Percentiles rank a stretch among this genome's conserved stretches.
These are phyloP conservation scores for Hibiscus syriacus DNA, from an alignment of 345 rosid species.

Conservation along the genomic window DNA sequence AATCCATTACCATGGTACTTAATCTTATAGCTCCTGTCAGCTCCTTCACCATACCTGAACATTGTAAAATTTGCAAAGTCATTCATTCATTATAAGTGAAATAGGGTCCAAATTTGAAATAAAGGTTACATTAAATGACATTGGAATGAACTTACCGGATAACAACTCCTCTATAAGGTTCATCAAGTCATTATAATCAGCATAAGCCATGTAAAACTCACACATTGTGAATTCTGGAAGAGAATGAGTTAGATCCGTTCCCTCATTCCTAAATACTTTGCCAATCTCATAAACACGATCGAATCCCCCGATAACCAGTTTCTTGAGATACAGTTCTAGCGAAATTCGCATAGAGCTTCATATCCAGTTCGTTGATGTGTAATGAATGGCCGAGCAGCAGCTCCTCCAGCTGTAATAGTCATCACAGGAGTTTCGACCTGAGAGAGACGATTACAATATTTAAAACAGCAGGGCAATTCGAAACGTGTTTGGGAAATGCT, in stretches of 20 bases:
- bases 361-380: constrained; percentile 91
- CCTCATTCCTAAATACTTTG: constrained; percentile 92
- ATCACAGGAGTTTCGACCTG: constrained; percentile 97
- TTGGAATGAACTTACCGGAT: constrained; percentile 45
- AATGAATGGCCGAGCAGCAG: constrained; percentile 92
- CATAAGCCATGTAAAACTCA: constrained; percentile 95
- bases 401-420: constrained; percentile 96
- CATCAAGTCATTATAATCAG: constrained; percentile 92
- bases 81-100: too few relatives aligned
- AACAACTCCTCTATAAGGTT: constrained; percentile 70
- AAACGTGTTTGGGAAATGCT: neutral
- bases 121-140: neutral
- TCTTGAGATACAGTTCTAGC: constrained; percentile 81
- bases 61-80: neutral
- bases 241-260: constrained; percentile 96
- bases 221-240: constrained; percentile 97
- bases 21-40: constrained; percentile 77
- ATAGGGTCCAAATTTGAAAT: too few relatives aligned
- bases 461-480: neutral
- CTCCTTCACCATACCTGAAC: constrained; percentile 73
- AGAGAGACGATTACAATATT: neutral
- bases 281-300: constrained; percentile 93
- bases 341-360: constrained; percentile 93
- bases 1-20: constrained; percentile 80
- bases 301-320: constrained; percentile 84